Conservation (phyloP, 2,329 filamentous ascomycete species). For the Aspergillus versicolor region DNA sequence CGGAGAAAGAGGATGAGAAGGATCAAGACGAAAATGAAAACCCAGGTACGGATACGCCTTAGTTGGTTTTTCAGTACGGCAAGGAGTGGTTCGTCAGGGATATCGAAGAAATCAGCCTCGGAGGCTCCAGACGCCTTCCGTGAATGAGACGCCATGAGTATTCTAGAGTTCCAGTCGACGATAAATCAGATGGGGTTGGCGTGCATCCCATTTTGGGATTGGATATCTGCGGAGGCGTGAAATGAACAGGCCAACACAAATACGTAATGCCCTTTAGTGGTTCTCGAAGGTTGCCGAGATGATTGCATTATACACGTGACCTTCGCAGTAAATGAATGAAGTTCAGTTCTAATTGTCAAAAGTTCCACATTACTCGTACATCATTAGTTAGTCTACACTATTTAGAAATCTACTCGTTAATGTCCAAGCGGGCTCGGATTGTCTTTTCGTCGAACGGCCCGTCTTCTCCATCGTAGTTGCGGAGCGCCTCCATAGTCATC, state of each 20-base stretch:
- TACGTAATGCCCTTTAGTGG: neutral
- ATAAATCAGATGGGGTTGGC: neutral
- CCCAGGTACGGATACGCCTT: conserved; percentile 33
- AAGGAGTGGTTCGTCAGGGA: conserved; percentile 31
- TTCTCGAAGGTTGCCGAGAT: neutral
- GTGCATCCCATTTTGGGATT: conserved; percentile 4
- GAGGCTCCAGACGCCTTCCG: conserved; percentile 32
- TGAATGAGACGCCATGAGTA: neutral
- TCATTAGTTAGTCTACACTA: conserved; percentile 14
- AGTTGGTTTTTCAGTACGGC: conserved; percentile 33
- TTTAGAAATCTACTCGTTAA: neutral
- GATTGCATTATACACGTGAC: too few species aligned
- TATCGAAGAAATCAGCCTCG: conserved; percentile 37
- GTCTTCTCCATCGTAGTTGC: conserved; percentile 36
- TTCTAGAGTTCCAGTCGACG: neutral
- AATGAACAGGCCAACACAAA: neutral
- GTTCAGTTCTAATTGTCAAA: too few species aligned
- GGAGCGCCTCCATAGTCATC: conserved; percentile 66
- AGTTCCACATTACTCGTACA: conserved; percentile 1
- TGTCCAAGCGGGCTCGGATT: conserved; percentile 35
- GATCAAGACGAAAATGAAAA: conserved; percentile 23
- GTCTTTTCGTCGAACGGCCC: conserved; percentile 40
- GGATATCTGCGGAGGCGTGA: neutral
- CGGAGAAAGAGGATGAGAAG: conserved; percentile 28
- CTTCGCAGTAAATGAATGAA: too few species aligned